Percentiles rank a stretch among this genome's conserved stretches.
Evolutionary conservation across 345 rosid species (phyloP).

Genomic region (Chamaenerion angustifolium): DNA sequence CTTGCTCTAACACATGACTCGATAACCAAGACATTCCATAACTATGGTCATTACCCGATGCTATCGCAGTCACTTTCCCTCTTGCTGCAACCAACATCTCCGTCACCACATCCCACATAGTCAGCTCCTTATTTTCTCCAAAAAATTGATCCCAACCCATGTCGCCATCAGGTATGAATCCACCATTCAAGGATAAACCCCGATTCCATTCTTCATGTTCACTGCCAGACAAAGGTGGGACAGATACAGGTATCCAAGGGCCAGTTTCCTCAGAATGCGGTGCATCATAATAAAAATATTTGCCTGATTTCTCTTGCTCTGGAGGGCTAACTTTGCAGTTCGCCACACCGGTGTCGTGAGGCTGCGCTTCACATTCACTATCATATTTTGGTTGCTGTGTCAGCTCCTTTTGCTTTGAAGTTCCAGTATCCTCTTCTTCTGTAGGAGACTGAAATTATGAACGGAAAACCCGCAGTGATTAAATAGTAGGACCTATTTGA

Average conservation of each 20-base stretch:
- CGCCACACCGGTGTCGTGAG: background rate
- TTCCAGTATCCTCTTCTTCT: background rate
- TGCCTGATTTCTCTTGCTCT: conserved; percentile 17
- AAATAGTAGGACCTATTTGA: background rate
- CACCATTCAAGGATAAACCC: conserved; percentile 47
- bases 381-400: background rate
- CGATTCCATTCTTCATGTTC: conserved; percentile 1
- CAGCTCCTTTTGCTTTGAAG: background rate
- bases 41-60: conserved; percentile 33
- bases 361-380: background rate
- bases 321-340: background rate
- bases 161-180: conserved; percentile 83
- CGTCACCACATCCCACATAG: conserved; percentile 86
- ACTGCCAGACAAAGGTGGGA: conserved; percentile 66
- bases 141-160: conserved; percentile 63
- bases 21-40: conserved; percentile 51
- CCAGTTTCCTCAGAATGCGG: conserved; percentile 87
- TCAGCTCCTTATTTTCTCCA: conserved; percentile 59
- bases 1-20: conserved; percentile 61
- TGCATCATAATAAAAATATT: conserved; percentile 66
- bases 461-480: background rate
- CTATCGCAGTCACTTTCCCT: conserved; percentile 63
- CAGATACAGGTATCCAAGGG: conserved; percentile 90
- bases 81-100: conserved; percentile 81
- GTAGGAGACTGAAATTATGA: background rate